phyloP scores from a whole-genome alignment of 2,329 filamentous ascomycete genomes.

The Microthyrium microscopicum region DNA sequence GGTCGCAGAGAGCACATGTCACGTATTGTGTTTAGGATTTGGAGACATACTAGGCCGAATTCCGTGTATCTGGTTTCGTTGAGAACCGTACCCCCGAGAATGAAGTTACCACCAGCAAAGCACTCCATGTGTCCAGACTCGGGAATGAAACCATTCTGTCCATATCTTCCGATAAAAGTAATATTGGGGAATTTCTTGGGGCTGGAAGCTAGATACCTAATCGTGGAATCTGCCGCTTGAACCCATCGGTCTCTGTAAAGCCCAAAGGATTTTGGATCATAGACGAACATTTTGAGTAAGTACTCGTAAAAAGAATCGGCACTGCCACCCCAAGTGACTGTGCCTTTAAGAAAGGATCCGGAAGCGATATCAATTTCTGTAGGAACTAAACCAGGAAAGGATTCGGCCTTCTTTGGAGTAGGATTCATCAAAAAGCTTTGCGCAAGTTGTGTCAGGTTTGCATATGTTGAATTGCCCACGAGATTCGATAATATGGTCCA shows the following conservation, averaged over 20 bases:
- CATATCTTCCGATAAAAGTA: slow-evolving; percentile 51
- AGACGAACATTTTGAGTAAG: slow-evolving; percentile 79
- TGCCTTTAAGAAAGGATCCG: slow-evolving; percentile 49
- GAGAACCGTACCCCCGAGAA: slow-evolving; percentile 61
- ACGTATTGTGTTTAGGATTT: no score
- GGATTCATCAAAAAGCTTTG: slow-evolving; percentile 56
- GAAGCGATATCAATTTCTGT: slow-evolving; percentile 45
- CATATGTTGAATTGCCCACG: slow-evolving; percentile 51
- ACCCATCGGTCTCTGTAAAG: slow-evolving; percentile 60
- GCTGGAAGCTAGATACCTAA: slow-evolving; percentile 51
- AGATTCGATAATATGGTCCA: slow-evolving; percentile 69
- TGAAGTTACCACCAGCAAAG: slow-evolving; percentile 73
- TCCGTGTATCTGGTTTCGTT: slow-evolving; percentile 48
- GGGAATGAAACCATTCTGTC: slow-evolving; percentile 19
- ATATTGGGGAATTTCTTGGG: slow-evolving; percentile 50
- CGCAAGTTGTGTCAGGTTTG: slow-evolving; percentile 45
- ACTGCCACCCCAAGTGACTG: slow-evolving; percentile 61
- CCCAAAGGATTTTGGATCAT: slow-evolving; percentile 48
- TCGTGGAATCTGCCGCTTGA: slow-evolving; percentile 56
- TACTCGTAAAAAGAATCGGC: slow-evolving; percentile 79
- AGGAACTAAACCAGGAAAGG: slow-evolving; percentile 63
- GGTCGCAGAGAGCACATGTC: no score
- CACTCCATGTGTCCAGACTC: slow-evolving; percentile 45
- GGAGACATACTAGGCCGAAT: slow-evolving; percentile 52
- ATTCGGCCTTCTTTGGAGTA: slow-evolving; percentile 43